phyloP scores from a whole-genome alignment of 345 rosid genomes.

The Eucalyptus tenuipes region DNA sequence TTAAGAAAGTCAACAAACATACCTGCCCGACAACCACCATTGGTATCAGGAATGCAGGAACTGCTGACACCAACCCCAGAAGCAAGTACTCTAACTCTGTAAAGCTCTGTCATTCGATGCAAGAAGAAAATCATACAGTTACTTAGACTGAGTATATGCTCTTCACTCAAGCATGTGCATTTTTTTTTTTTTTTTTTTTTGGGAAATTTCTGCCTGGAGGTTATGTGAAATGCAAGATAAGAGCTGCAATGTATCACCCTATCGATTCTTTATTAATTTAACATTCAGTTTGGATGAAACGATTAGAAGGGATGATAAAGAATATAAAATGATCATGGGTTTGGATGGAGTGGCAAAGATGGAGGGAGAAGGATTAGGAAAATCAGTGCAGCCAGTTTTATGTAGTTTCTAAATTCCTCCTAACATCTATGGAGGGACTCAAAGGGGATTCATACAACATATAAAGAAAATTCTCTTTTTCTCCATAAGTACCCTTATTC shows the following conservation, averaged over 20 bases:
- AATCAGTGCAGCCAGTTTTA: not conserved
- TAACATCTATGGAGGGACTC: not conserved
- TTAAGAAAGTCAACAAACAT: not conserved
- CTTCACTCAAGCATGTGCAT: not conserved
- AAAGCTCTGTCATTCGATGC: slow-evolving; percentile 43
- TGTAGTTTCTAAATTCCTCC: not conserved
- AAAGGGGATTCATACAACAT: not conserved
- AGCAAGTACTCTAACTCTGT: slow-evolving; percentile 90
- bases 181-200: not conserved
- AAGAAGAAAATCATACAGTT: not conserved
- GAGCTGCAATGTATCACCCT: not conserved
- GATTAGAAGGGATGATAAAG: not conserved
- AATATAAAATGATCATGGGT: not conserved
- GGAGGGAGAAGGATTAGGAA: not conserved
- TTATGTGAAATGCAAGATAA: not conserved
- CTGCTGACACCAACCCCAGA: slow-evolving; percentile 63
- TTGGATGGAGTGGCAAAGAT: not conserved
- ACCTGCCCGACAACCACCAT: slow-evolving; percentile 68
- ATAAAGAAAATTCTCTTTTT: not conserved
- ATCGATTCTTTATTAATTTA: not conserved
- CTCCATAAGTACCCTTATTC: not conserved
- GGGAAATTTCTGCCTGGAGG: not conserved
- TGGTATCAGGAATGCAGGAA: slow-evolving; percentile 73
- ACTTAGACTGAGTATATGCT: not conserved
- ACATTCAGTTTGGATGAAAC: not conserved